Evolutionary conservation across 495 filamentous ascomycete genomes (phyloP), one percentile per base, ranked within the genome.

Genomic region (Geoglossum glabrum): DNA sequence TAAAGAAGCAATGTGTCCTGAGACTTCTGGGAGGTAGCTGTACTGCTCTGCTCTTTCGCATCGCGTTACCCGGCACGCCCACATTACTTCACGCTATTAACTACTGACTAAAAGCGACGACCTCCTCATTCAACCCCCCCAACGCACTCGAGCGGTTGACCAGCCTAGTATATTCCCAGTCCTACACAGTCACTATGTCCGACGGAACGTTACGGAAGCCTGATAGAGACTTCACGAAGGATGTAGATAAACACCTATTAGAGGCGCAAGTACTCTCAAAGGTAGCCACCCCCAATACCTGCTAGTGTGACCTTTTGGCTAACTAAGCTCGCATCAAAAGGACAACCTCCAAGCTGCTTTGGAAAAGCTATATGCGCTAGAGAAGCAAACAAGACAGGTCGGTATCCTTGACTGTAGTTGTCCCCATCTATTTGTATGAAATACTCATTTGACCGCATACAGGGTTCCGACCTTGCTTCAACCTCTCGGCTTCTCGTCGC

Each of bases 371-470:
- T 75, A 88, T 40, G 71, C 73, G 23, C 73, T 98, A 64, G 92
- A 98, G 77, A 98, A 97, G 72, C 88, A 96, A 73, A 83, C 92
- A 55, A 80, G 92, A 77, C 92, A 98, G 79, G 90, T 94, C 69
- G 61, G 71, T 36, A 40, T 23, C 17, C 8, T 19, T 36, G 40
- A 8, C 23, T 33, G 36, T 55, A 21, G 57, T 28, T 45, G 28
- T 54, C 15, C 27, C 25, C 17, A 13, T 52, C 40, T 30, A 3
- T 52, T 30, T 6, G 49, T 25, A 5, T 30, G 2, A n/a, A 7
- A 27, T 27, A 52, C 49, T 50, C 30, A 52, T 28, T n/a, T 52
- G 11, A 27, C 5, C 30, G 49, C 15, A 19, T 52, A 2, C 60
- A 95, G 90, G 86, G 90, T 25, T 94, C 90, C 57, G 92, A 98